Evolutionary conservation across 192 early-diverging fungal genomes (phyloP), one percentile per base, ranked within the genome.

Genomic region (Glomus cerebriforme): DNA sequence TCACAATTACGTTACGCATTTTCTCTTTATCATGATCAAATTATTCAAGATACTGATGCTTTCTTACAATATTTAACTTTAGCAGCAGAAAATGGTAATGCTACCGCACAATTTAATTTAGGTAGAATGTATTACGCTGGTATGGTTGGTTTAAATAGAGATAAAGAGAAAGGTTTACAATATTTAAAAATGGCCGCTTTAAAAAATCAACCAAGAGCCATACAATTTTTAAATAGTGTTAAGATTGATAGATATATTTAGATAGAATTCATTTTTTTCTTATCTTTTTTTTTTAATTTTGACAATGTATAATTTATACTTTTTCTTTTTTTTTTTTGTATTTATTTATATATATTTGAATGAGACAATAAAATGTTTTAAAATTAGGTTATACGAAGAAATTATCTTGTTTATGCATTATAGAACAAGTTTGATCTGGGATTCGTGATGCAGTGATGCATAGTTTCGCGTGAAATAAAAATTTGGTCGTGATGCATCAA

Each of bases 1-100:
- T 67, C 77, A 10, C 77, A 78, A 59, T 35, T 78, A 15, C 77
- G 77, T 43, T 78, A 78, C 31, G 77, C 77, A 2, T 59, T 69
- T 69, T 47, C 43, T 0, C 43, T 71, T 43, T 49, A 47, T 37
- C 34, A 69, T 35, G 59, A 59, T 19, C 59, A 49, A 34, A 67
- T 62, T 49, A 59, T 39, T 62, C 31, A 78, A 63, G 39, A 65
- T 22, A 62, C 66, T 37, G 66, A 68, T 68, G 66, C 66, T 6
- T 68, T 78, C 24, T 67, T 78, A 39, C 64, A 69, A 22, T 78
- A 78, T 78, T 69, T 78, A 22, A 67, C 34, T 22, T 69, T 78
- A 22, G 39, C 77, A 24, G 77, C 77, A 15, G 77, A 78, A 26
- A 78, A 78, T 59, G 66, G 66, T 19, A 78, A 78, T 69, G 34